A percentile compares a stretch with the other conserved stretches of the same genome.
phyloP scores from a whole-genome alignment of 164 flowering plant genomes.

The Tetrastigma voinierianum region DNA sequence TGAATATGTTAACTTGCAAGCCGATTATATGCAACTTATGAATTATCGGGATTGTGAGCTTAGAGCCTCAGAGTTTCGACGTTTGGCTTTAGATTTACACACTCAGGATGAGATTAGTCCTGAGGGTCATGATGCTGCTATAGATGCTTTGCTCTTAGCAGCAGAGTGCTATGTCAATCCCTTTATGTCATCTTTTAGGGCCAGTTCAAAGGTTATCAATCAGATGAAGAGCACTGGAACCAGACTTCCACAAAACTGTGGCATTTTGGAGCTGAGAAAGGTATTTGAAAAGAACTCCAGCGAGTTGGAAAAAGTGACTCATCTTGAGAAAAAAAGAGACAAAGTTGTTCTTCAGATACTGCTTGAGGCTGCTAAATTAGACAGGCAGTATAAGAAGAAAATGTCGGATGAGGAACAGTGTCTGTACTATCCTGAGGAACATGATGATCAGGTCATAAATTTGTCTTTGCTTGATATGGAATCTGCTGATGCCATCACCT shows the following conservation, averaged over 20 bases:
- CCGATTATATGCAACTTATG: constrained; percentile 72
- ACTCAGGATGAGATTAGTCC: constrained; percentile 51
- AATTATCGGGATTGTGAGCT: constrained; percentile 67
- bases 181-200: constrained; percentile 50
- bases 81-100: constrained; percentile 70
- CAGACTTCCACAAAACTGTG: constrained; percentile 21
- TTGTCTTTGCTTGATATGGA: constrained; percentile 50
- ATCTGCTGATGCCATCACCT: constrained; percentile 80
- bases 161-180: constrained; percentile 94
- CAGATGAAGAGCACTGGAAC: constrained; percentile 14
- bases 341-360: constrained; percentile 72
- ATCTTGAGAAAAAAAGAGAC: constrained; percentile 70
- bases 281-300: constrained; percentile 29
- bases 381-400: constrained; percentile 38
- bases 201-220: constrained; percentile 23
- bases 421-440: constrained; percentile 30
- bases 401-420: constrained; percentile 23
- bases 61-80: constrained; percentile 78
- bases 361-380: constrained; percentile 85
- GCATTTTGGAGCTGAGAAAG: constrained; percentile 29
- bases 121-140: constrained; percentile 81
- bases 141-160: constrained; percentile 88
- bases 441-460: constrained; percentile 36
- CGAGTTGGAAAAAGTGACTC: constrained; percentile 49
- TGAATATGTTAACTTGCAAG: constrained; percentile 60